A percentile compares a stretch with the other conserved stretches of the same genome.
These are phyloP conservation scores for Wickerhamiella slavikovae DNA, from an alignment of 805 yeast genomes.

Conservation along the genomic window DNA sequence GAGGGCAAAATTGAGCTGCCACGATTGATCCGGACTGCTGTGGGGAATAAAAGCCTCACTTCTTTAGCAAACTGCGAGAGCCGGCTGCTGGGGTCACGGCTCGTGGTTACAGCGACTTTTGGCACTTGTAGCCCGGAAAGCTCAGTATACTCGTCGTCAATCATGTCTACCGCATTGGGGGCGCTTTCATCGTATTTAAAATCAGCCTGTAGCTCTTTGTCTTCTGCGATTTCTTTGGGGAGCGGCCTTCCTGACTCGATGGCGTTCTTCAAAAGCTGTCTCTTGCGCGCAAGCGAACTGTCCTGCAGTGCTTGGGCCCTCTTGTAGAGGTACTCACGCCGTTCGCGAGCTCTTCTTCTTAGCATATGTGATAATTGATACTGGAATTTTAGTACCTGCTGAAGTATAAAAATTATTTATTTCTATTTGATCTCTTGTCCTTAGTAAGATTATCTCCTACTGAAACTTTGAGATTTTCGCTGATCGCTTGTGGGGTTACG, in stretches of 20 bases:
- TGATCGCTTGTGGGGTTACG: too few species aligned
- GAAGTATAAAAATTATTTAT: too few species aligned
- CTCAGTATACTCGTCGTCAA: slow-evolving; percentile 80
- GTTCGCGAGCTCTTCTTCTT: slow-evolving; percentile 87
- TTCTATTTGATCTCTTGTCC: too few species aligned
- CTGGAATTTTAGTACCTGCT: too few species aligned
- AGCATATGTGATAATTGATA: too few species aligned
- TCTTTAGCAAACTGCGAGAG: slow-evolving; percentile 86
- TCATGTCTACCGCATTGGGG: slow-evolving; percentile 23
- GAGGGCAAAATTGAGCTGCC: slow-evolving; percentile 81
- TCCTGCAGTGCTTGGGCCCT: slow-evolving; percentile 84
- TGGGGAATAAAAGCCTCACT: slow-evolving; percentile 73
- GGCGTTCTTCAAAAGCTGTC: slow-evolving; percentile 72
- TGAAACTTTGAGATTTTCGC: too few species aligned
- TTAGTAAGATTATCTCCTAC: too few species aligned
- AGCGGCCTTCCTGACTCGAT: slow-evolving; percentile 80
- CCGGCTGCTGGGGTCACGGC: slow-evolving; percentile 74
- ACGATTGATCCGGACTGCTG: slow-evolving; percentile 71
- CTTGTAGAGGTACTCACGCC: slow-evolving; percentile 80
- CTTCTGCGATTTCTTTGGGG: slow-evolving; percentile 81
- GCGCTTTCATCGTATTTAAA: slow-evolving; percentile 71
- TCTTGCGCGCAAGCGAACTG: slow-evolving; percentile 61
- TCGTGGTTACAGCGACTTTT: slow-evolving; percentile 76
- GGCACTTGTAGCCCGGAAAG: slow-evolving; percentile 82
- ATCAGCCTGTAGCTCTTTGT: slow-evolving; percentile 57